Evolutionary conservation across 2,329 filamentous ascomycete species (phyloP), one percentile per base, ranked within the genome.

Genomic region (Chaetoscypha palmicola): DNA sequence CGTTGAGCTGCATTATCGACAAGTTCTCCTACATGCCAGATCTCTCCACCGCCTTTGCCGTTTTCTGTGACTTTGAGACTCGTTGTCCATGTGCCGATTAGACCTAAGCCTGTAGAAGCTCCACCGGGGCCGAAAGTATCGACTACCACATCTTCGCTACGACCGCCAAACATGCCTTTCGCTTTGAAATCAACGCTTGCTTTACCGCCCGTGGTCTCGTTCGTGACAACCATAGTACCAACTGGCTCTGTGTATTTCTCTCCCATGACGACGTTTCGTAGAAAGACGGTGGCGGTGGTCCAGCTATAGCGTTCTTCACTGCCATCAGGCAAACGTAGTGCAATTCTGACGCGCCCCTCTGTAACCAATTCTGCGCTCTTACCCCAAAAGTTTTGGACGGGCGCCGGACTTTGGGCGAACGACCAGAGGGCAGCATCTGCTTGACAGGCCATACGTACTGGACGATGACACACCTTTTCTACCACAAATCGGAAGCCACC

Each of bases 211-310:
- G 82, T 88, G 4, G 76, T 83, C 58, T 98, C 92, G 62, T 91
- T 91, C 52, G 78, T 68, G 24, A 98, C 77, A 19, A 82, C 80
- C 86, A 97, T 92, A 33, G 78, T 87, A 35, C 90, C 90, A 1
- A 94, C 87, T 0, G 92, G 92, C 66, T 98, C 92, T 10, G 97
- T 81, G 61, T 98, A 98, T 66, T 97, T 98, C 66, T 98, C 92
- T 30, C 92, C 92, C 57, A 94, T 91, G 43, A 98, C 94, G 41
- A 98, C 88, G 62, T 98, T 98, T 37, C 92, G 81, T 43, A 98
- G 68, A 66, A 96, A 97, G 53, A 86, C 87, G 3, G 88, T 95
- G 1, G 91, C 88, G 14, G 87, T 74, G 35, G 77, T 83, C 88
- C 89, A 98, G 55, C 82, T 90, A 68, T 91, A 98, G 48, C 80